phyloP scores from a whole-genome alignment of 768 basidiomycete species.

The Macrocybe gigantea region DNA sequence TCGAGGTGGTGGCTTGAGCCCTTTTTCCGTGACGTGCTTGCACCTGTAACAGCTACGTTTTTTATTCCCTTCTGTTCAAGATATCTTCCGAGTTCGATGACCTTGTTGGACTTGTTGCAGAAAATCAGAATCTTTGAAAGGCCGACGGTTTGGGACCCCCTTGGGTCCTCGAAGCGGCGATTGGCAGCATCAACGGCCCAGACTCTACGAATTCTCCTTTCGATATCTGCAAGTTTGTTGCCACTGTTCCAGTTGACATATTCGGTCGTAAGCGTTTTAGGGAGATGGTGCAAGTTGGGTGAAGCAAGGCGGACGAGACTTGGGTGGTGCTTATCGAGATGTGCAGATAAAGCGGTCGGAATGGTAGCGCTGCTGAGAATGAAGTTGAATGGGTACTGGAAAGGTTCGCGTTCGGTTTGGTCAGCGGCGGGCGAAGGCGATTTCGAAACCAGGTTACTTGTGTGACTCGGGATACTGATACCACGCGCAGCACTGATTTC shows the following conservation, averaged over 20 bases:
- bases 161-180: constrained; percentile 8
- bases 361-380: constrained; percentile 85
- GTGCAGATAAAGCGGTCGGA: constrained; percentile 64
- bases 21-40: constrained; percentile 47
- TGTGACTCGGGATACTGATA: constrained; percentile 29
- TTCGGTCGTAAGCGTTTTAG: constrained; percentile 61
- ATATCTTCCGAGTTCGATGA: constrained; percentile 52
- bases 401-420: constrained; percentile 16
- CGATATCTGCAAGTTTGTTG: constrained; percentile 76
- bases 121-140: constrained; percentile 77
- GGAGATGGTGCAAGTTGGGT: constrained; percentile 75
- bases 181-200: constrained; percentile 62
- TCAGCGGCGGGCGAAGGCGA: constrained; percentile 13
- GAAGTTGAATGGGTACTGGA: constrained; percentile 73
- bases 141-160: constrained; percentile 14
- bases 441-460: constrained; percentile 13
- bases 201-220: constrained; percentile 62
- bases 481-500: constrained; percentile 64
- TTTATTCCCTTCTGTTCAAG: constrained; percentile 56
- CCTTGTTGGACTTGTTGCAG: constrained; percentile 71
- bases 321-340: constrained; percentile 61
- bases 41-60: constrained; percentile 61
- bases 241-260: constrained; percentile 75
- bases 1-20: constrained; percentile 76
- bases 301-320: constrained; percentile 68